Evolutionary conservation across 1,139 yeast species (phyloP), one percentile per base, ranked within the genome.

Genomic region (Protomyces arabidopsidicola): DNA sequence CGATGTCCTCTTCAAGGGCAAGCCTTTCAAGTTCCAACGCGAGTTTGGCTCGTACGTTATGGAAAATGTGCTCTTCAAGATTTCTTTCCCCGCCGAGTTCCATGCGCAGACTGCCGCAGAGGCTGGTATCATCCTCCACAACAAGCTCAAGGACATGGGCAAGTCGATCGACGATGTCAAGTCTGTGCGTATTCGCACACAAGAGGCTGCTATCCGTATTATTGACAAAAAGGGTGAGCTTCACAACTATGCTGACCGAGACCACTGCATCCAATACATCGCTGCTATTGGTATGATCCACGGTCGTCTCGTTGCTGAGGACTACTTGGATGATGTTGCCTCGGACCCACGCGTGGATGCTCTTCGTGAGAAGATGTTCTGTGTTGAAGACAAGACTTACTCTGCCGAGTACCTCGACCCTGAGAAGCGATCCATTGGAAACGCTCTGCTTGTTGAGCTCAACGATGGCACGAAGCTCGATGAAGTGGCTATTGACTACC

Each of bases 41-140:
- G 74, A 71, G 35, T 82, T 77, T 68, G 84, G 83, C 53, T 79
- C 84, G 2, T 82, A 82, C 70, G 86, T 82, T n/a, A 83, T 82
- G 86, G 86, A 82, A 73, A 82, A 82, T 69, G 82, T 82, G 18
- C 72, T 82, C 62, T 83, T 83, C 75, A 83, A 82, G 75, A 82
- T 83, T 67, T 82, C 85, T 1, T 82, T 79, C 77, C 86, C 86
- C n/a, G 86, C 86, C 27, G 86, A 82, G 72, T 82, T 82, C 74
- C 86, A 83, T 71, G 85, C 86, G n/a, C 86, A 82, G 72, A 82
- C 86, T 45, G 86, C 86, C 14, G 85, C 79, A 36, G 86, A 82
- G 71, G 84, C 83, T 48, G 81, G 86, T 48, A 70, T 82, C 73
- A 78, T 76, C 24, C 75, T 80, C 20, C 76, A 80, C 70, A 68